Evolutionary conservation across 805 yeast genomes (phyloP).

Genomic region (Lachancea meyersii): DNA sequence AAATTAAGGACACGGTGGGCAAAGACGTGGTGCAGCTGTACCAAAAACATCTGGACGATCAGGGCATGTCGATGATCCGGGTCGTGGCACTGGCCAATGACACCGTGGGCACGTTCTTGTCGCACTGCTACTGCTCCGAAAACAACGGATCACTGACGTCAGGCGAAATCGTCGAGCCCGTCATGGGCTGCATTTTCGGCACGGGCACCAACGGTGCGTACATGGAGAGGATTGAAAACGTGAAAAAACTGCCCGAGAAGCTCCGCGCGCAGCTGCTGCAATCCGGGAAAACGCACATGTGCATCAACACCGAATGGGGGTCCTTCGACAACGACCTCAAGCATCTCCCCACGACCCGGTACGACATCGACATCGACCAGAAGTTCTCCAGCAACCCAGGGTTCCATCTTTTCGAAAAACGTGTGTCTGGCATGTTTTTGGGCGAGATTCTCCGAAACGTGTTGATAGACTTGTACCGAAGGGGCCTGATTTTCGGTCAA

Average conservation of each 20-base stretch:
- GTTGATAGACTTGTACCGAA: constrained; percentile 58
- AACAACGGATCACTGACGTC: constrained; percentile 39
- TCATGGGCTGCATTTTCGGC: constrained; percentile 88
- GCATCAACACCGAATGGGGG: constrained; percentile 96
- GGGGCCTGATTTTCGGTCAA: constrained; percentile 53
- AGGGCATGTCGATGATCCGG: constrained; percentile 50
- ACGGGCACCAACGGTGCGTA: constrained; percentile 98
- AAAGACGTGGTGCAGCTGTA: constrained; percentile 70
- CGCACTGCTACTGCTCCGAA: constrained; percentile 72
- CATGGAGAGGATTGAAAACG: constrained; percentile 65
- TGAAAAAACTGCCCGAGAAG: constrained; percentile 62
- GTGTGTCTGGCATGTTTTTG: constrained; percentile 86
- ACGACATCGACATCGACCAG: constrained; percentile 64
- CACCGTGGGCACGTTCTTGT: constrained; percentile 88
- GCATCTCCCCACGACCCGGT: constrained; percentile 70
- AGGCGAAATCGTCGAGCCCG: constrained; percentile 64
- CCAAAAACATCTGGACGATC: constrained; percentile 60
- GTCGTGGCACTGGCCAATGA: constrained; percentile 92
- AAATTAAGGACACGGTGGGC: constrained; percentile 78
- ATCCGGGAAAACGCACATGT: constrained; percentile 61
- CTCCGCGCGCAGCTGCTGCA: constrained; percentile 34
- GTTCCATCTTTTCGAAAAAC: constrained; percentile 86
- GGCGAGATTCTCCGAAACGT: constrained; percentile 83
- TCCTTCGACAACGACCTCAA: constrained; percentile 83
- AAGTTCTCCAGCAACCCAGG: constrained; percentile 72